Conservation (phyloP, 2,329 filamentous ascomycete genomes). For the Colletotrichum musicola region DNA sequence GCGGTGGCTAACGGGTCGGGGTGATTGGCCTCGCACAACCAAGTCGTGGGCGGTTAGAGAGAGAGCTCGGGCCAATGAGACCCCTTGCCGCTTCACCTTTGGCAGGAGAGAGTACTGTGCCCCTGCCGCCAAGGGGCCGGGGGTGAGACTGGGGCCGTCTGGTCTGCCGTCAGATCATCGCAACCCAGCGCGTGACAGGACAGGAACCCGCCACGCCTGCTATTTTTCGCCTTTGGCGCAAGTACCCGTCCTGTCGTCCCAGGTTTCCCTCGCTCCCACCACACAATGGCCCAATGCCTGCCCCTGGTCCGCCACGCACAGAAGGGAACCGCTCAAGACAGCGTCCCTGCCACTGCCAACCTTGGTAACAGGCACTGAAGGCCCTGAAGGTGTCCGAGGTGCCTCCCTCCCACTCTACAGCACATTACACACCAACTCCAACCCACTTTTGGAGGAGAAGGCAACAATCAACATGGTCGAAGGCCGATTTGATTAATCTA, state of each 20-base stretch:
- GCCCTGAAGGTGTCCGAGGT: conserved; percentile 19
- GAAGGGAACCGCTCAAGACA: not conserved
- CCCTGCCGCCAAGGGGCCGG: conserved; percentile 34
- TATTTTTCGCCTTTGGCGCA: not conserved
- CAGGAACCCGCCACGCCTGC: conserved; percentile 1
- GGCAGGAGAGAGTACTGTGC: conserved; percentile 34
- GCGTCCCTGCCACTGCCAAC: no score
- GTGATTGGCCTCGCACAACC: conserved; percentile 45
- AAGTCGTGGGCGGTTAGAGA: conserved; percentile 55
- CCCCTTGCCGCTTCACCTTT: conserved; percentile 43
- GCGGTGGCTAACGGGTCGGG: conserved; percentile 33
- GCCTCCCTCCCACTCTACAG: not conserved
- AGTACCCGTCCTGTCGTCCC: conserved; percentile 17
- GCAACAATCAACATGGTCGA: conserved; percentile 10
- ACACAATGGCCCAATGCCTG: conserved; percentile 4
- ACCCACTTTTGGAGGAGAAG: conserved; percentile 34
- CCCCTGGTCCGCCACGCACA: conserved; percentile 16
- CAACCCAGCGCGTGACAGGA: conserved; percentile 8
- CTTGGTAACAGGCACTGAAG: not conserved
- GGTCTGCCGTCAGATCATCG: conserved; percentile 38
- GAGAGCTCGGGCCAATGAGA: conserved; percentile 49
- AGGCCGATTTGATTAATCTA: conserved; percentile 29
- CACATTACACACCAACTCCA: not conserved
- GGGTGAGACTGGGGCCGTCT: conserved; percentile 36
- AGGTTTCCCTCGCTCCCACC: conserved; percentile 21